Evolutionary conservation across 352 stramenopile genomes (phyloP).

Genomic region (Phytopythium helicoides): DNA sequence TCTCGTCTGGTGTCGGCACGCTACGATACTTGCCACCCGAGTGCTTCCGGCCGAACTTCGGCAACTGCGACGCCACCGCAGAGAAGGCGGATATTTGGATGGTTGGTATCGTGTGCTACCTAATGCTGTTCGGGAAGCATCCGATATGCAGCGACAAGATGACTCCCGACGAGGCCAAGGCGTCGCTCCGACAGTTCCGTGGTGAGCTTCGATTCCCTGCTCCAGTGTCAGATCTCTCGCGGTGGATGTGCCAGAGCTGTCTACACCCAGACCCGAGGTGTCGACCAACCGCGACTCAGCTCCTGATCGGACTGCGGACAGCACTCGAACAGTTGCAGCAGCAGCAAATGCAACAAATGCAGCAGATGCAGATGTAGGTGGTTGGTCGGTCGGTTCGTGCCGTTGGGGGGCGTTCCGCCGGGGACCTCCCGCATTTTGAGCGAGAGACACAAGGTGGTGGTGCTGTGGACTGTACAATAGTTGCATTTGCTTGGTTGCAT

Average conservation of each 20-base stretch:
- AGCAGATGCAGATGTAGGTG: slow-evolving; percentile 12
- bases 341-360: no score
- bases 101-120: slow-evolving; percentile 71
- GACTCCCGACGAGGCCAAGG: slow-evolving; percentile 47
- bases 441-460: background rate
- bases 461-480: slow-evolving; percentile 42
- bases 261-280: slow-evolving; percentile 63
- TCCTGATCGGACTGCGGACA: slow-evolving; percentile 53
- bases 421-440: slow-evolving; percentile 27
- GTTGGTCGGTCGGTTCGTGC: slow-evolving; percentile 12
- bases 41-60: slow-evolving; percentile 55
- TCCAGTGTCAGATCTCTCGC: slow-evolving; percentile 49
- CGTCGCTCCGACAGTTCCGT: slow-evolving; percentile 24
- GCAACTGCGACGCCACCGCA: slow-evolving; percentile 57
- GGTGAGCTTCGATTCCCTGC: slow-evolving; percentile 36
- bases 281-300: slow-evolving; percentile 55
- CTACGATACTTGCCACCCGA: slow-evolving; percentile 74
- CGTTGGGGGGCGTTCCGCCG: no score
- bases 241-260: slow-evolving; percentile 69
- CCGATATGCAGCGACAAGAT: slow-evolving; percentile 64
- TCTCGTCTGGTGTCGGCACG: slow-evolving; percentile 65
- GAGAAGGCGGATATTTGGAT: slow-evolving; percentile 86
- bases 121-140: slow-evolving; percentile 79
- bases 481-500: slow-evolving; percentile 21
- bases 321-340: slow-evolving; percentile 17